Base-by-base conservation (phyloP, 2,329 filamentous ascomycete genomes). In the Arthrocladium fulminans region DNA sequence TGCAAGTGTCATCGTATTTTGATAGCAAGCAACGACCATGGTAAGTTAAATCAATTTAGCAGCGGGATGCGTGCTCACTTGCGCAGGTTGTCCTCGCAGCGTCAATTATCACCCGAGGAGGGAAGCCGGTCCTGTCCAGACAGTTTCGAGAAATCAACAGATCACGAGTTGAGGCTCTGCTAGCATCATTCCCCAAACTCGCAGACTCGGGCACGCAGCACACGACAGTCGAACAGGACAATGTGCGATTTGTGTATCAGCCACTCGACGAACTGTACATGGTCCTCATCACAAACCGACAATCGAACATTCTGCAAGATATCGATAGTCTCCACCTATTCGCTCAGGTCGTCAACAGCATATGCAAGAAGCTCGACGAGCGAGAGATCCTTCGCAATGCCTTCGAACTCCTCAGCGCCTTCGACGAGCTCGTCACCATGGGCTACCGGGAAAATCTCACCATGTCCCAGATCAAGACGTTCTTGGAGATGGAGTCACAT, bases 211-310 rank as follows among this genome's bases (percentile, higher is more conserved):
- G 89, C 53, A 96, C 88, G 45, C 92, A 98, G 70, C 92, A 98
- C 70, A 98, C 92, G 23, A 98, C 87, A 4, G 89, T 97, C 61
- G 92, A 98, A 71, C 89, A 97, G 71, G 94, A 98, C 74, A 97
- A 95, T 73, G 92, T 98, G 63, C 90, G 92, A 73, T 98, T 96
- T 66, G 92, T 98, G 51, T 98, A 98, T 75, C 92, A 98, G 68
- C 94, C 92, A 52, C 79, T 98, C 56, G 94, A 98, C 72, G 94
- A 98, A 74, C 83, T 98, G 56, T 98, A 98, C 79, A 97, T 98
- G 81, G 90, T 98, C 57, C 81, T 98, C 63, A 97, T 98, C 71
- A 98, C 94, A 68, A 98, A 98, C 76, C 86, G 88, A 61, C 92
- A 97, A 75, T 97, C 90, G 68, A 98, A 98, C 72, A 98, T 98